phyloP scores from a whole-genome alignment of 75 land plant genomes.

The Cunninghamia lanceolata region DNA sequence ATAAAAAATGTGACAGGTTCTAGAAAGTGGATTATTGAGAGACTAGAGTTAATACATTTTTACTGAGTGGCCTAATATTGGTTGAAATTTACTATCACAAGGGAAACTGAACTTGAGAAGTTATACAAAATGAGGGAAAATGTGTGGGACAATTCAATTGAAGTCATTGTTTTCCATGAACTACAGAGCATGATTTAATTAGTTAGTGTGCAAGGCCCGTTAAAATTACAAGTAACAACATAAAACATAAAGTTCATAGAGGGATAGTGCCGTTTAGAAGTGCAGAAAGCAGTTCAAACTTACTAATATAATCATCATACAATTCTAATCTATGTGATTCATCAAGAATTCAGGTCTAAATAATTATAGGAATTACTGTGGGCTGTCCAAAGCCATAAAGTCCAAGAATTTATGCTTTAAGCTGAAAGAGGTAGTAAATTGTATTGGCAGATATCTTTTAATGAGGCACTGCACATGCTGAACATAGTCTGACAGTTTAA shows the following conservation, averaged over 20 bases:
- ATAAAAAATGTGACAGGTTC: neutral
- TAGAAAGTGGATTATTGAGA: neutral
- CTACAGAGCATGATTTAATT: neutral
- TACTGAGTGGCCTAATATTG: neutral
- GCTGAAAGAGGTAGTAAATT: neutral
- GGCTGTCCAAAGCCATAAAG: neutral
- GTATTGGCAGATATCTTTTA: neutral
- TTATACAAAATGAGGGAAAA: neutral
- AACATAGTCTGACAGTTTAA: neutral
- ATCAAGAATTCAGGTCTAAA: neutral
- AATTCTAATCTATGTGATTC: neutral
- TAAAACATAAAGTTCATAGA: neutral
- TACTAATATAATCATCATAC: neutral
- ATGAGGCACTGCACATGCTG: neutral
- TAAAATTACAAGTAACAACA: neutral
- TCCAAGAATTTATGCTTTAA: neutral
- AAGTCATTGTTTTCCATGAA: neutral
- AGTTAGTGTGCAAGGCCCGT: neutral
- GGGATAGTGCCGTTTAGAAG: neutral
- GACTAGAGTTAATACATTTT: neutral
- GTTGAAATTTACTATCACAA: too few species aligned
- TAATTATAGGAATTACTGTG: neutral
- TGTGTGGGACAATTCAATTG: neutral
- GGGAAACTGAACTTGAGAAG: neutral
- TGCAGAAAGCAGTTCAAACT: neutral